Percentiles rank a stretch among this genome's conserved stretches.
These are phyloP conservation scores for Neurospora africana DNA, from an alignment of 495 filamentous ascomycete species.

Conservation along the genomic window DNA sequence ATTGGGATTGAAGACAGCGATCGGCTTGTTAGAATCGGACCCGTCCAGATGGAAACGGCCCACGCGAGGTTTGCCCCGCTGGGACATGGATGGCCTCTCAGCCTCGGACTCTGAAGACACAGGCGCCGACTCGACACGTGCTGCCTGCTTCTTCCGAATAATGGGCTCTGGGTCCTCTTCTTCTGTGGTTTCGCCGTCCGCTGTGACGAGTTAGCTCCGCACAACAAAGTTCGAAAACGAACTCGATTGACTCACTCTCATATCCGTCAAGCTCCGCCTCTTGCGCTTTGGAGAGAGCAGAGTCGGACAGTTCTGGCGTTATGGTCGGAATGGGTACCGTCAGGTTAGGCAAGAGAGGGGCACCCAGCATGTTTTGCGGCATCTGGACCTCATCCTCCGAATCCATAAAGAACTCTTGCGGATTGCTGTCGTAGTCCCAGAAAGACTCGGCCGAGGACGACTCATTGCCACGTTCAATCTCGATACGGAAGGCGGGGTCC, in stretches of 20 bases:
- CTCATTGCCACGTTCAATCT: constrained; percentile 52
- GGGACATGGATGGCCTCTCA: constrained; percentile 24
- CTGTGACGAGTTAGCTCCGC: constrained; percentile 50
- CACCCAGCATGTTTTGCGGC: constrained; percentile 1
- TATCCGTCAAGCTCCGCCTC: constrained; percentile 58
- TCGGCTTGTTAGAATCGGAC: constrained; percentile 51
- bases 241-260: constrained; percentile 53
- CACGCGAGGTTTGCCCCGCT: constrained; percentile 35
- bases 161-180: constrained; percentile 55
- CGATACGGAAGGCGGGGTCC: constrained; percentile 55
- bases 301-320: constrained; percentile 21
- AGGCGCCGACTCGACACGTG: constrained; percentile 26
- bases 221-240: constrained; percentile 10
- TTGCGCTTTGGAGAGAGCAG: constrained; percentile 23
- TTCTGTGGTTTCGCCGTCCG: constrained; percentile 79
- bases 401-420: constrained; percentile 13
- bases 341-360: background rate
- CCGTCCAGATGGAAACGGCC: constrained; percentile 45
- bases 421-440: constrained; percentile 31
- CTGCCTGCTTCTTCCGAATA: constrained; percentile 46
- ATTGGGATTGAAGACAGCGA: constrained; percentile 58
- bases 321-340: constrained; percentile 23
- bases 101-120: constrained; percentile 37
- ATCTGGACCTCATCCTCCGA: constrained; percentile 22
- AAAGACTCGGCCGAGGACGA: constrained; percentile 35